Base-by-base conservation (phyloP, 345 rosid species). In the Hibiscus mutabilis region DNA sequence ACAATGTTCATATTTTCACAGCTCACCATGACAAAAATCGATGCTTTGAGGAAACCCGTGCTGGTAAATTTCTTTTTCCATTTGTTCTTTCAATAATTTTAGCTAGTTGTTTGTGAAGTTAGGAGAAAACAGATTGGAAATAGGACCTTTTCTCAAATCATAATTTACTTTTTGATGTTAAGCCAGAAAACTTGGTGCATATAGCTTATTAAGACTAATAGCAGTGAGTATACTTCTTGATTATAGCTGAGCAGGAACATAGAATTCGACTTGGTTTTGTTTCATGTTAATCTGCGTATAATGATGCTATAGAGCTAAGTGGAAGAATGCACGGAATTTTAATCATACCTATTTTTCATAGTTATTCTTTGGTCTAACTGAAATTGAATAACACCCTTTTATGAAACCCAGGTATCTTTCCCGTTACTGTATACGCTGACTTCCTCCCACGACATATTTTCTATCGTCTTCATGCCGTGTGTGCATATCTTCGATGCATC, bases 31-130 rank as follows among this genome's bases (percentile, higher is more conserved):
- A 94, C 69, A 86, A 78, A 76, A 85, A 72, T 72, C 81, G 95
- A 65, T 94, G 97, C 75, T 91, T 93, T 79, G 98, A 93, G 85
- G 97, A 94, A 88, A 94, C 95, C 67, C 77, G 89, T 68, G 78
- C 86, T 0, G 96, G 96, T 86, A 68, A 76, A 79, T 72, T 61
- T 31, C 53, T 10, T 44, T 37, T 60, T 11, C 49, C 35, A 2
- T 37, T 16, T 44, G 8, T 65, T 12, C 31, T 24, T 21, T 55
- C 14, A 0, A 55, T 55, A n/a, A 53, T 53, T 53, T 52, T 53
- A 53, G 24, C 22, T 18, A 18, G 24, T 18, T 40, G 2, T 12
- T 19, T 42, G 33, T 64, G 52, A 64, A 42, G 51, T 18, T 63
- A 1, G 18, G 49, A n/a, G 14, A 12, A 40, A 19, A 11, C 15